Conservation (phyloP, 768 basidiomycete genomes). For the Crassisporium funariophilum region DNA sequence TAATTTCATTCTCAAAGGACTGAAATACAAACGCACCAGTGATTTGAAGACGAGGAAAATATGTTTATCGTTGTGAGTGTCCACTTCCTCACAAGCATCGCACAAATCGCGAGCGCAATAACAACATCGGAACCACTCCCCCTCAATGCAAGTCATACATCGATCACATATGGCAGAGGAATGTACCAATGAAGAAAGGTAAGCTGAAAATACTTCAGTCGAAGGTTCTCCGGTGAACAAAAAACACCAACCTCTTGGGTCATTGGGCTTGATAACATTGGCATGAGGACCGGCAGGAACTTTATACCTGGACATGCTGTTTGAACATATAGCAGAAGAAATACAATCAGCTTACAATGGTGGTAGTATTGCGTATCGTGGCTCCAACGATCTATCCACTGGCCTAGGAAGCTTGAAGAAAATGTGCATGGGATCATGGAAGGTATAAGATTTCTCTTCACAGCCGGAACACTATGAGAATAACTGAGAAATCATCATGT, state of each 20-base stretch:
- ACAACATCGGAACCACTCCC: slow-evolving; percentile 89
- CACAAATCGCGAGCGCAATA: slow-evolving; percentile 91
- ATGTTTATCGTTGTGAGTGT: slow-evolving; percentile 82
- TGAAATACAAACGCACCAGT: slow-evolving; percentile 44
- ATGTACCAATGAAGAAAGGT: slow-evolving; percentile 64
- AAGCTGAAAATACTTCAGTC: slow-evolving; percentile 45
- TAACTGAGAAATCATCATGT: slow-evolving; percentile 3
- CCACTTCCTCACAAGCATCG: slow-evolving; percentile 75
- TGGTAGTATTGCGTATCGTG: slow-evolving; percentile 65
- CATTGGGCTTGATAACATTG: slow-evolving; percentile 34
- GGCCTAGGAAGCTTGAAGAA: slow-evolving; percentile 89
- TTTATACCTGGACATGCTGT: slow-evolving; percentile 52
- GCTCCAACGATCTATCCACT: slow-evolving; percentile 58
- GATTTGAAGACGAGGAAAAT: slow-evolving; percentile 90
- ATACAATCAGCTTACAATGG: slow-evolving; percentile 49
- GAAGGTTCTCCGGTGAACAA: neutral
- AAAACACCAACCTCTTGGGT: slow-evolving; percentile 59
- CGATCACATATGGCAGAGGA: slow-evolving; percentile 79
- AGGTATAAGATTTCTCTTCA: slow-evolving; percentile 72
- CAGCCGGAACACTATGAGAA: slow-evolving; percentile 71
- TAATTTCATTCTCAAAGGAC: neutral
- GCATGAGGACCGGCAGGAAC: slow-evolving; percentile 59
- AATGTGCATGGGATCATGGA: slow-evolving; percentile 83
- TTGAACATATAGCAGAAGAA: slow-evolving; percentile 10
- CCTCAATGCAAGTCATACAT: slow-evolving; percentile 80